Evolutionary conservation across 768 basidiomycete genomes (phyloP).

Genomic region (Suillus discolor): DNA sequence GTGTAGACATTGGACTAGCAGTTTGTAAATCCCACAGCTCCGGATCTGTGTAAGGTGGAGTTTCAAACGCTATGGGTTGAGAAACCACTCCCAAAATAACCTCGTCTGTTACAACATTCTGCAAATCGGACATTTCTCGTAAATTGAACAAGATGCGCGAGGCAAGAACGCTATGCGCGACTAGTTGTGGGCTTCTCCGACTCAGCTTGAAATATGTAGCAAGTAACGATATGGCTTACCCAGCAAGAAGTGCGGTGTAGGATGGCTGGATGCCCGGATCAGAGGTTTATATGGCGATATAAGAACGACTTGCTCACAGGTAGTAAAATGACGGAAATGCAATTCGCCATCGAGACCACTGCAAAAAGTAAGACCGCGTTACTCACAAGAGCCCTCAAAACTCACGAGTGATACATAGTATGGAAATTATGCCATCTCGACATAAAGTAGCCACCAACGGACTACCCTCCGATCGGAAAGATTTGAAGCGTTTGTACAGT

Average conservation of each 20-base stretch:
- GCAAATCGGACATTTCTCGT: not conserved
- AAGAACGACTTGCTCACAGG: not conserved
- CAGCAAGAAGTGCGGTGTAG: not conserved
- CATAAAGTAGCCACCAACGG: not conserved
- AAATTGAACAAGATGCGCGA: constrained; percentile 3
- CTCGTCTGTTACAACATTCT: not conserved
- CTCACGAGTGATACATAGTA: constrained; percentile 5
- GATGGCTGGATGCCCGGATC: not conserved
- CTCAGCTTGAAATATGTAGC: not conserved
- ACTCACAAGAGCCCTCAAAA: not conserved
- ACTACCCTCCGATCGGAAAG: not conserved
- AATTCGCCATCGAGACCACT: constrained; percentile 2
- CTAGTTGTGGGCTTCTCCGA: not conserved
- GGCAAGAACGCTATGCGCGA: constrained; percentile 1
- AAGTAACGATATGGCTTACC: not conserved
- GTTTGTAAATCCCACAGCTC: not conserved
- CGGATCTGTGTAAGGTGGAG: not conserved
- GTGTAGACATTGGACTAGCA: not conserved
- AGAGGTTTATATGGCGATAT: not conserved
- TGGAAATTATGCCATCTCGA: not conserved
- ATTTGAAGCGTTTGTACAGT: not conserved
- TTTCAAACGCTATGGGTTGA: not conserved
- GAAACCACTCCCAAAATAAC: not conserved
- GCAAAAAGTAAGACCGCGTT: not conserved
- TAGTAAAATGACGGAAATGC: not conserved